Conservation (phyloP, 352 stramenopile species). For the Aphanomyces cochlioides region DNA sequence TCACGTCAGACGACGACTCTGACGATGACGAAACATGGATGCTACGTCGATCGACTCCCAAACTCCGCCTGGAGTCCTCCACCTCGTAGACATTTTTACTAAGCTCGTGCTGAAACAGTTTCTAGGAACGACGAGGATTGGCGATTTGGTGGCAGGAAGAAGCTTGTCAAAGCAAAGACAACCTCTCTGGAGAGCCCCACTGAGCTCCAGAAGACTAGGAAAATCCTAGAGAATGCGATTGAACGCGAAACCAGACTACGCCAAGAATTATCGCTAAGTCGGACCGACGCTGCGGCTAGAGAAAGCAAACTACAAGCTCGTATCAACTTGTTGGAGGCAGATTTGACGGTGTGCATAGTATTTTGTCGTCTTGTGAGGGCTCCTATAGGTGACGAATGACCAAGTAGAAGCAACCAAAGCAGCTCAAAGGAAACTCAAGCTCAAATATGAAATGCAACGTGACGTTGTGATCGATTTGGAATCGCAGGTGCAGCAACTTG, state of each 20-base stretch:
- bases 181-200: too few species aligned
- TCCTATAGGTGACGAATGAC: neutral
- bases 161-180: too few species aligned
- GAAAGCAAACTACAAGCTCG: neutral
- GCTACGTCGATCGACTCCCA: too few species aligned
- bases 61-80: too few species aligned
- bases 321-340: neutral
- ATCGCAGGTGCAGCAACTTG: neutral
- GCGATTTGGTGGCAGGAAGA: too few species aligned
- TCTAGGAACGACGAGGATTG: too few species aligned
- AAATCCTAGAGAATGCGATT: neutral
- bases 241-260: neutral
- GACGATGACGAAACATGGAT: too few species aligned
- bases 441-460: neutral
- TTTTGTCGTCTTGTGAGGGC: neutral
- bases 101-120: too few species aligned
- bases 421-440: neutral
- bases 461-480: neutral
- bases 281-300: too few species aligned
- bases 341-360: neutral
- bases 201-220: neutral
- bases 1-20: too few species aligned
- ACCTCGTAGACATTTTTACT: too few species aligned
- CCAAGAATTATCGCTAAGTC: neutral
- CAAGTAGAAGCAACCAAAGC: neutral